Percentiles rank a stretch among this genome's conserved stretches.
phyloP scores from a whole-genome alignment of 23 red algal genomes.

The Gracilaria domingensis region DNA sequence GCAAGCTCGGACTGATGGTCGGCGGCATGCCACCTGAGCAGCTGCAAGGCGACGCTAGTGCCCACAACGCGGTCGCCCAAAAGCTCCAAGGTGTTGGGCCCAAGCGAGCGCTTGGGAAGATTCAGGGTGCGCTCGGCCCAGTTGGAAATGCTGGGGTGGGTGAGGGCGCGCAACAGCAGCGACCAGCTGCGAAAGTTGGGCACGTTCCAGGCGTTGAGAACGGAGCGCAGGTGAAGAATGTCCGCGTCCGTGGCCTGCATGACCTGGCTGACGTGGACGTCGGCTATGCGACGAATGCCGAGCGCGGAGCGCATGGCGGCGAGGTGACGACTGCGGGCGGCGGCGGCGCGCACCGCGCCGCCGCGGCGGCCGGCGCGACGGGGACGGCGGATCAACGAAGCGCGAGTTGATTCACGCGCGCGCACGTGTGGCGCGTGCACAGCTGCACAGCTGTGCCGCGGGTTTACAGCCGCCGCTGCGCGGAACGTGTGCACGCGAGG shows the following conservation, averaged over 20 bases:
- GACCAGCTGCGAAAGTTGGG: conserved; percentile 17
- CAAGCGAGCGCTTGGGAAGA: conserved; percentile 29
- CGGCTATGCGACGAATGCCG: conserved; percentile 41
- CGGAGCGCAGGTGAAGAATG: conserved; percentile 15
- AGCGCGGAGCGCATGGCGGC: conserved; percentile 24
- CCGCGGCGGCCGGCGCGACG: too few species aligned
- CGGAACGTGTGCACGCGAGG: too few species aligned
- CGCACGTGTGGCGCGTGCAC: too few species aligned
- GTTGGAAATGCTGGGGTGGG: conserved; percentile 54
- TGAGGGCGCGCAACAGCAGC: conserved; percentile 46
- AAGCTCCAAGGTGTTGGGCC: conserved; percentile 27
- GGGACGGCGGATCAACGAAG: too few species aligned
- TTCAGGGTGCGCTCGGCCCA: conserved; percentile 45
- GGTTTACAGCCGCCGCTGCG: too few species aligned
- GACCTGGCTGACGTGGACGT: conserved; percentile 23
- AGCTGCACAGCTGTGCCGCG: too few species aligned
- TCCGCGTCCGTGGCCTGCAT: conserved; percentile 45
- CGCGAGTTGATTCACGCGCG: too few species aligned
- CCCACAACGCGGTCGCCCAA: conserved; percentile 60
- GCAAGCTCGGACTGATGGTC: not conserved
- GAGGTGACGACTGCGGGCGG: too few species aligned
- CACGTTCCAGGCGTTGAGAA: conserved; percentile 10
- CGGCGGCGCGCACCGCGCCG: too few species aligned
- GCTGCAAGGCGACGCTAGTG: conserved; percentile 17
- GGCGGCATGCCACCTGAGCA: conserved; percentile 16